phyloP scores from a whole-genome alignment of 345 rosid genomes.

The Euphorbia lathyris region DNA sequence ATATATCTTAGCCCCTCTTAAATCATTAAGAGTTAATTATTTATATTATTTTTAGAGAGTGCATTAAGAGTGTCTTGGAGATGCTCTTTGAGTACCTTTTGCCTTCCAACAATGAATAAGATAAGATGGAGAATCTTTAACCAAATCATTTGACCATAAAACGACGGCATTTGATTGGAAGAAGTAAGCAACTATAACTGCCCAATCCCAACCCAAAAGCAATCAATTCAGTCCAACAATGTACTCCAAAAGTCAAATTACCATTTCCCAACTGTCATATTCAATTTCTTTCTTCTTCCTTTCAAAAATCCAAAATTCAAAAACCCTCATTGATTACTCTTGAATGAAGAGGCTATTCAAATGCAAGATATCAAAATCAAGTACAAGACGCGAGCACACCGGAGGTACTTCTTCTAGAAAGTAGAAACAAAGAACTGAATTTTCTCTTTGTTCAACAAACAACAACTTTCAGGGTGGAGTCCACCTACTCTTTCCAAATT shows the following conservation, averaged over 20 bases:
- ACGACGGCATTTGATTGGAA: slow-evolving; percentile 3
- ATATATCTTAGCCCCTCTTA: too few relatives aligned
- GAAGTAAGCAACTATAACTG: slow-evolving; percentile 1
- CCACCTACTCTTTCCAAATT: slow-evolving; percentile 7
- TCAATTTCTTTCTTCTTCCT: background rate
- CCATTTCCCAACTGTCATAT: slow-evolving; percentile 2
- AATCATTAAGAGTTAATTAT: too few relatives aligned
- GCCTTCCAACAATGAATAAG: background rate
- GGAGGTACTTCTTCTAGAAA: background rate
- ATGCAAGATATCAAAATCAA: background rate
- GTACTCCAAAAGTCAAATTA: slow-evolving; percentile 4
- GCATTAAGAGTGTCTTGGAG: too few relatives aligned
- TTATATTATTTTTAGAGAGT: too few relatives aligned
- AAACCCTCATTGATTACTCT: slow-evolving; percentile 3
- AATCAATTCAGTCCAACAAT: background rate
- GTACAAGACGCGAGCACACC: background rate
- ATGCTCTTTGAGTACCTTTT: too few relatives aligned
- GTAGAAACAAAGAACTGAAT: background rate
- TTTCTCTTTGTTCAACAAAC: slow-evolving; percentile 8
- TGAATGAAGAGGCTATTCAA: background rate
- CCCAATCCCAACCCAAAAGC: background rate
- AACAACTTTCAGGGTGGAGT: slow-evolving; percentile 5
- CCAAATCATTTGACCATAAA: slow-evolving; percentile 8
- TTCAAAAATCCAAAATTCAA: background rate
- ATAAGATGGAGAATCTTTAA: background rate